Evolutionary conservation across 257 asterid genomes (phyloP).

Genomic region (Buddleja alternifolia): DNA sequence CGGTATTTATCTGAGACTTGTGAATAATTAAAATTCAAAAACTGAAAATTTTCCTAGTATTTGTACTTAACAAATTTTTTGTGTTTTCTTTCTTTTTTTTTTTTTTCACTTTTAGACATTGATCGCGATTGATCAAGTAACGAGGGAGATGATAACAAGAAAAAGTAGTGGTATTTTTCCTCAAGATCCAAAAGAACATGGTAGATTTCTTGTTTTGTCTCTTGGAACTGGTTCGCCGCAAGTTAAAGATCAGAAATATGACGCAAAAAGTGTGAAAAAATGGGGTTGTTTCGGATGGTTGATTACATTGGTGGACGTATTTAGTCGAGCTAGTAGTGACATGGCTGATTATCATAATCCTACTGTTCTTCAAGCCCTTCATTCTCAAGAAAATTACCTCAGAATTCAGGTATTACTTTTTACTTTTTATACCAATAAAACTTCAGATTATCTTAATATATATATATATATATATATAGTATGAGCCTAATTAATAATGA

Average conservation of each 20-base stretch:
- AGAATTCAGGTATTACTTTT: slow-evolving; percentile 21
- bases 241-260: neutral
- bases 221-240: slow-evolving; percentile 21
- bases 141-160: neutral
- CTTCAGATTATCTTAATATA: neutral
- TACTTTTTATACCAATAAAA: neutral
- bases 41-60: no score
- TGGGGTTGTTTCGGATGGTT: slow-evolving; percentile 30
- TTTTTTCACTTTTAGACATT: slow-evolving; percentile 7
- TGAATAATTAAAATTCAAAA: no score
- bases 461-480: neutral
- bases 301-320: neutral
- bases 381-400: slow-evolving; percentile 22
- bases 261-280: slow-evolving; percentile 8
- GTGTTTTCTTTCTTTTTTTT: no score
- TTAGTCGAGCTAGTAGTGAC: slow-evolving; percentile 2
- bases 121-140: slow-evolving; percentile 14
- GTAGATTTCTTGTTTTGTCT: slow-evolving; percentile 12
- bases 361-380: neutral
- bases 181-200: neutral
- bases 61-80: no score
- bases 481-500: no score
- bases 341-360: no score
- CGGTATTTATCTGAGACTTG: slow-evolving; percentile 2
- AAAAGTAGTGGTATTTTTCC: neutral